phyloP scores from a whole-genome alignment of 2,329 filamentous ascomycete species.

The Mycosphaerella sp. region DNA sequence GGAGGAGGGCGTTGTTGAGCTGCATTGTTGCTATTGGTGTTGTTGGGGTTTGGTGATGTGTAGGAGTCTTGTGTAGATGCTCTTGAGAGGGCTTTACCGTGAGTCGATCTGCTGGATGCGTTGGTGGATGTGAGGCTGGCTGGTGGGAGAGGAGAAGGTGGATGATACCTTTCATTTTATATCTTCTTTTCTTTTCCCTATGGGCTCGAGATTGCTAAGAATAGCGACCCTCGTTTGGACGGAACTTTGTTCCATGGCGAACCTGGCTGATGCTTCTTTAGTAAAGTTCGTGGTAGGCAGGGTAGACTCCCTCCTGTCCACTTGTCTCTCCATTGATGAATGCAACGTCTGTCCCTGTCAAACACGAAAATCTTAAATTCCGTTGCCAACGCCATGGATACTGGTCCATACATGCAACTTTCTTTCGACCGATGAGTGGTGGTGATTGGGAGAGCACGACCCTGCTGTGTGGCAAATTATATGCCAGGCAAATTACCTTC shows the following conservation, averaged over 20 bases:
- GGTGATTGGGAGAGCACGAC: no score
- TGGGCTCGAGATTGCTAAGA: slow-evolving; percentile 4
- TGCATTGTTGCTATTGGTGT: slow-evolving; percentile 1
- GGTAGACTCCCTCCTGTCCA: no score
- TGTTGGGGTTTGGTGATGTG: background rate
- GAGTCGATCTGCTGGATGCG: background rate
- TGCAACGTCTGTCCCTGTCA: no score
- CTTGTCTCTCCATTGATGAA: no score
- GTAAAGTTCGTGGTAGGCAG: background rate
- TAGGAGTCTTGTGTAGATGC: background rate
- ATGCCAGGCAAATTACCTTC: no score
- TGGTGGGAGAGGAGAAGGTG: background rate
- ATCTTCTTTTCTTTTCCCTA: background rate
- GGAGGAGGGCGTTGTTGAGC: background rate
- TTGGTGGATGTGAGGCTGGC: background rate
- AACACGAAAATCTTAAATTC: no score
- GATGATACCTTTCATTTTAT: background rate
- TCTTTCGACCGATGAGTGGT: no score
- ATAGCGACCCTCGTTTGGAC: slow-evolving; percentile 5
- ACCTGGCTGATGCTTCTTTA: background rate
- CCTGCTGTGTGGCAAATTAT: no score
- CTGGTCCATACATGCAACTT: no score
- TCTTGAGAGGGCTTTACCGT: background rate
- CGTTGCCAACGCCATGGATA: no score
- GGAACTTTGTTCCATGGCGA: background rate